phyloP scores from a whole-genome alignment of 371 early-diverging fungal genomes.

The Mucor mucedo region DNA sequence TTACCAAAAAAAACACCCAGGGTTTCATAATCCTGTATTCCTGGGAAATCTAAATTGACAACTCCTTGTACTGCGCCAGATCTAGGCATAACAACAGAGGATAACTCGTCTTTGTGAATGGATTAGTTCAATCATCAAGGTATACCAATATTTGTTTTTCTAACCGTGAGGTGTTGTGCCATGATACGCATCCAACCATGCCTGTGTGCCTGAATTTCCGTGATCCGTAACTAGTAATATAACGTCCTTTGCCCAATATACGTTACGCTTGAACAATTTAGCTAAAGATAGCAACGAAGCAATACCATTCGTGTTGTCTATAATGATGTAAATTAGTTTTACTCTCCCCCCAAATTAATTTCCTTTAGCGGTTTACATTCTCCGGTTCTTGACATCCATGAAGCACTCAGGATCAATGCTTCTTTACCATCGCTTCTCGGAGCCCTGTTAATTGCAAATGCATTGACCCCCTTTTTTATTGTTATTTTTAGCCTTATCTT shows the following conservation, averaged over 20 bases:
- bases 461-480: slow-evolving; percentile 67
- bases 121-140: background rate
- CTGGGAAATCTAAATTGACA: slow-evolving; percentile 85
- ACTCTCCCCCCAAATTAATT: background rate
- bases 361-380: slow-evolving; percentile 36
- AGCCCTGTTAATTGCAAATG: slow-evolving; percentile 85
- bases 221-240: slow-evolving; percentile 85
- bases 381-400: slow-evolving; percentile 71
- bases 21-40: slow-evolving; percentile 67
- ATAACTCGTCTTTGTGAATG: slow-evolving; percentile 19
- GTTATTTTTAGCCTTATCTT: background rate
- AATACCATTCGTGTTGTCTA: slow-evolving; percentile 81
- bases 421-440: slow-evolving; percentile 92
- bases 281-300: slow-evolving; percentile 77
- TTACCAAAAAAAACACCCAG: slow-evolving; percentile 83
- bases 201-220: slow-evolving; percentile 75
- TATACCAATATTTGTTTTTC: background rate
- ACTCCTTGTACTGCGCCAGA: slow-evolving; percentile 91
- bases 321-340: background rate
- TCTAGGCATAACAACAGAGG: slow-evolving; percentile 56
- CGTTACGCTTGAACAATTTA: slow-evolving; percentile 72
- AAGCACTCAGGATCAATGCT: slow-evolving; percentile 81
- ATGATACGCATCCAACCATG: slow-evolving; percentile 94
- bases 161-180: slow-evolving; percentile 55
- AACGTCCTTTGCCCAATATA: slow-evolving; percentile 93